Evolutionary conservation across 2,329 filamentous ascomycete species (phyloP), one percentile per base, ranked within the genome.

Genomic region (Penicillium expansum): DNA sequence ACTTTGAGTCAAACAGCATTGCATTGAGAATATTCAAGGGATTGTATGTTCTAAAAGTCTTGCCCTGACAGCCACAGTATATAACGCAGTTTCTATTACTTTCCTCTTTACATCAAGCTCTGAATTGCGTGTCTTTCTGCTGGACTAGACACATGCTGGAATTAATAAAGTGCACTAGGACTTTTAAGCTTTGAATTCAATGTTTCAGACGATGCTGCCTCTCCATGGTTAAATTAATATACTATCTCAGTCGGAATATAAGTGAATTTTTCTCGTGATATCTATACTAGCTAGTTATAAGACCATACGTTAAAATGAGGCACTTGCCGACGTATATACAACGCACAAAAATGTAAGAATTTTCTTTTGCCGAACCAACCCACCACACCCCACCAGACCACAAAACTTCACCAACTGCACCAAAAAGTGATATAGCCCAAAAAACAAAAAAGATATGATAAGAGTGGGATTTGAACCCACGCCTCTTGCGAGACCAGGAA

Each of bases 401-500:
- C 18, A 39, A 38, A 22, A 8, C 10, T 8, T 39, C n/a, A 37
- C 8, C 5, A 39, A 13, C 5, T 29, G 4, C 3, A n/a, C 11
- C 4, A 24, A 24, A n/a, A 35, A 22, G n/a, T n/a, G n/a, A n/a
- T n/a, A n/a, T n/a, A n/a, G n/a, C n/a, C n/a, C n/a, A 37, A 53
- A 32, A 37, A 8, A 1, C 16, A 37, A 37, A 37, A 37, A n/a
- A 7, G 9, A 0, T 6, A 43, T 55, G 54, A 56, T 51, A 56
- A 56, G 54, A 56, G 54, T 56, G 54, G 54, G 54, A 56, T 56
- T 56, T 14, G 54, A 56, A 56, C 54, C 54, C 54, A 56, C 54
- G 54, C 54, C 54, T 38, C 49, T 51, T 52, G 22, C 48, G 54
- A 56, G 54, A 56, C 49, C 54, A 56, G 54, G 54, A 56, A 56